These are phyloP conservation scores for Barbarea vulgaris DNA, from an alignment of 345 rosid genomes.

Conservation along the genomic window DNA sequence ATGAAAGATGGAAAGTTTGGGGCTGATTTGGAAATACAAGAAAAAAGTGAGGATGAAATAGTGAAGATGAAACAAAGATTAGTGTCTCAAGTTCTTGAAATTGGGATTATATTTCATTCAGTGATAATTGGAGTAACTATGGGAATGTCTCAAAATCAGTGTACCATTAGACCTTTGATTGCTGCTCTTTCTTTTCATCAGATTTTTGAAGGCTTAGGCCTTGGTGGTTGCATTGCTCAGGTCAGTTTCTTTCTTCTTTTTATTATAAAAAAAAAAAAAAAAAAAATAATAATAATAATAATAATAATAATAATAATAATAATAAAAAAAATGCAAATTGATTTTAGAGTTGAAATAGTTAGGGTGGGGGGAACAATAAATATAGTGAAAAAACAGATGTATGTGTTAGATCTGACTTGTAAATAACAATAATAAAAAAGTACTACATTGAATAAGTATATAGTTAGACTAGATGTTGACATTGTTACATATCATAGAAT, in stretches of 20 bases:
- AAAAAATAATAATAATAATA: background rate
- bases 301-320: background rate
- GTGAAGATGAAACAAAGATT: constrained; percentile 71
- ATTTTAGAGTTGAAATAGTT: constrained; percentile 7
- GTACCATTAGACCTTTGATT: constrained; percentile 85
- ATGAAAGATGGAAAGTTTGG: constrained; percentile 43
- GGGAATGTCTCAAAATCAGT: constrained; percentile 97
- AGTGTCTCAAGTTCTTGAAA: constrained; percentile 91
- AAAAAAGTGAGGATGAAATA: constrained; percentile 48
- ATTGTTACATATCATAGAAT: constrained; percentile 15
- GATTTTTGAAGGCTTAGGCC: constrained; percentile 95
- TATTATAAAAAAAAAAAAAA: too few species aligned
- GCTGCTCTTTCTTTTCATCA: constrained; percentile 93
- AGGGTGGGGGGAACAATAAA: constrained; percentile 1
- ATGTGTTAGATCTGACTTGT: background rate
- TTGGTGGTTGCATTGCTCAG: constrained; percentile 99
- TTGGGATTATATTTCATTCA: constrained; percentile 93
- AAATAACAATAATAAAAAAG: background rate
- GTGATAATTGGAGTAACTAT: constrained; percentile 90
- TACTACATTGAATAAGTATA: constrained; percentile 14
- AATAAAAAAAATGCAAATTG: background rate
- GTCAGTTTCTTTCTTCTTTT: constrained; percentile 37
- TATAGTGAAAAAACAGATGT: background rate
- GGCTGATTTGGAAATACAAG: constrained; percentile 43
- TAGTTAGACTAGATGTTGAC: constrained; percentile 6